phyloP scores from a whole-genome alignment of 305 asterid genomes.

The Solanum chacoense region DNA sequence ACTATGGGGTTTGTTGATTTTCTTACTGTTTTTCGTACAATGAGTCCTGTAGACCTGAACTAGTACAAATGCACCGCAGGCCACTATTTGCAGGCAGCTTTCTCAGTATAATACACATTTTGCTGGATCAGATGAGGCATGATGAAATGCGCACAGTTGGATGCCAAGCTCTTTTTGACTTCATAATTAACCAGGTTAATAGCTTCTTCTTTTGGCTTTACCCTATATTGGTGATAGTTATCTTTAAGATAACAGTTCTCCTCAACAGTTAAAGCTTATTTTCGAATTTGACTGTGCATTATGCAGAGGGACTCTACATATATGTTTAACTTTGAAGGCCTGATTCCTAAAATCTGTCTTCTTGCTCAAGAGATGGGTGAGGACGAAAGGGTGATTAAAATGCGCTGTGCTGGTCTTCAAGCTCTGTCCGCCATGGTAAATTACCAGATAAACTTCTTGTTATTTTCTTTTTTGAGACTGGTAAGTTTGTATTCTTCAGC shows the following conservation, averaged over 20 bases:
- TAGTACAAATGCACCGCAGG: conserved; percentile 29
- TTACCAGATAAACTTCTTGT: not conserved
- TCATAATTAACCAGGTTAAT: conserved; percentile 55
- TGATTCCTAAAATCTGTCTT: conserved; percentile 67
- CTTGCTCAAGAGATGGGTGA: conserved; percentile 72
- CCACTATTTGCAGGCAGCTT: conserved; percentile 76
- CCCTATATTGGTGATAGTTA: not conserved
- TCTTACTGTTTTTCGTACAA: not conserved
- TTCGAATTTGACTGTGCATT: not conserved
- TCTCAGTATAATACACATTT: conserved; percentile 46
- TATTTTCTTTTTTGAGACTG: not conserved
- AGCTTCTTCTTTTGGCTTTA: not conserved
- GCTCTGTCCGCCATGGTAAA: conserved; percentile 60
- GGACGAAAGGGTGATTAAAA: conserved; percentile 34
- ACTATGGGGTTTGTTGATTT: not conserved
- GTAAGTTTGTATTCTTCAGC: not conserved
- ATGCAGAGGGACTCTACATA: conserved; percentile 59
- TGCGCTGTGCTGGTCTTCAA: conserved; percentile 69
- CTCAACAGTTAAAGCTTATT: not conserved
- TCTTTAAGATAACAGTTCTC: not conserved
- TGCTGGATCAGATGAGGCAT: conserved; percentile 57
- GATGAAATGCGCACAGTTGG: conserved; percentile 58
- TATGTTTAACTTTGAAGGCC: conserved; percentile 65
- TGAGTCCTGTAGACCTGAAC: conserved; percentile 16
- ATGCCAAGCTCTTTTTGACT: conserved; percentile 68